phyloP scores from a whole-genome alignment of 495 filamentous ascomycete genomes.

The Pseudoneurospora amorphoporcata region DNA sequence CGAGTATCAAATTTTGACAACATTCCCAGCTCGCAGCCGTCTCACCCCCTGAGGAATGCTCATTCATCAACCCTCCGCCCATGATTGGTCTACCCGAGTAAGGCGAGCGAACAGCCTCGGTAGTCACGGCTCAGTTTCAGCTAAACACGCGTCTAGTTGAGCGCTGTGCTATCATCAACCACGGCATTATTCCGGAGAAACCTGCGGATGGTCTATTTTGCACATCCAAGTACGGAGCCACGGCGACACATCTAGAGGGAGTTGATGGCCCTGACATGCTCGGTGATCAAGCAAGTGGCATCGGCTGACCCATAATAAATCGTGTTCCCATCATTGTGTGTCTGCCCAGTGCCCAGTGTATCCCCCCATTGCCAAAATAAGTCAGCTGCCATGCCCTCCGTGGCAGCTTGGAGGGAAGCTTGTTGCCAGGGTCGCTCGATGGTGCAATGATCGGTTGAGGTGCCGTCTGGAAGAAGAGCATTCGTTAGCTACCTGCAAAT shows the following conservation, averaged over 20 bases:
- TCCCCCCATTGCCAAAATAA: slow-evolving; percentile 59
- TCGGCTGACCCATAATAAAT: slow-evolving; percentile 47
- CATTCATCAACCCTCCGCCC: not conserved
- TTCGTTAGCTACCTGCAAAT: not conserved
- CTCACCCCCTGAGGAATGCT: not conserved
- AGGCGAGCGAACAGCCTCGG: not conserved
- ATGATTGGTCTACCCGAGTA: not conserved
- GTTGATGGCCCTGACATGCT: slow-evolving; percentile 45
- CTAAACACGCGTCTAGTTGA: not conserved
- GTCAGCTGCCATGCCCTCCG: slow-evolving; percentile 41
- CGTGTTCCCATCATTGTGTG: slow-evolving; percentile 46
- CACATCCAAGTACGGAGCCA: not conserved
- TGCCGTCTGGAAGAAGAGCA: slow-evolving; percentile 29
- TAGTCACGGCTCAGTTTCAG: not conserved
- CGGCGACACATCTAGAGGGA: not conserved
- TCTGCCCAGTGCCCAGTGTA: slow-evolving; percentile 38
- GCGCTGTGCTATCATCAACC: not conserved
- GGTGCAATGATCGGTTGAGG: slow-evolving; percentile 28
- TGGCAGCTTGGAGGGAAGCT: slow-evolving; percentile 35
- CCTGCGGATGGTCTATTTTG: not conserved
- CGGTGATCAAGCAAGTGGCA: slow-evolving; percentile 45
- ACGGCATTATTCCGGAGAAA: not conserved
- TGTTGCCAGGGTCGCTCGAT: slow-evolving; percentile 45
- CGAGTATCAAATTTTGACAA: not conserved
- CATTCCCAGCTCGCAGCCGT: not conserved